These are phyloP conservation scores for Ammopiptanthus mongolicus DNA, from an alignment of 306 rosid species.

Conservation along the genomic window DNA sequence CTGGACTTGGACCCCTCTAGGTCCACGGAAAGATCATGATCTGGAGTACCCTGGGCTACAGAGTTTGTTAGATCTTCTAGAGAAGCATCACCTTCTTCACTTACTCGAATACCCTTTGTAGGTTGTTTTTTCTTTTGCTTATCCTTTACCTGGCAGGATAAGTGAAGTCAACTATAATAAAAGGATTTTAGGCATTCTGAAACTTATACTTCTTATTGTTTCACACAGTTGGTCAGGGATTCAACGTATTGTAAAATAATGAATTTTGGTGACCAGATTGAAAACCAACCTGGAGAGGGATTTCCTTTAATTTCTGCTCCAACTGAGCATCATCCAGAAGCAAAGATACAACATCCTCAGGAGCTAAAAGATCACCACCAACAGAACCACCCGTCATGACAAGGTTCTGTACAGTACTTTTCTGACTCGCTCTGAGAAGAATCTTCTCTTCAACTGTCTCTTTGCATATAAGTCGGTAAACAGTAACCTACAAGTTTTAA, in stretches of 20 bases:
- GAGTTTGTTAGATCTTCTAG: slow-evolving; percentile 64
- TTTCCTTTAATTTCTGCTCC: slow-evolving; percentile 84
- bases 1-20: slow-evolving; percentile 60
- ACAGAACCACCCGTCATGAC: slow-evolving; percentile 99
- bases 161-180: slow-evolving; percentile 9
- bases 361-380: slow-evolving; percentile 95
- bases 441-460: slow-evolving; percentile 99
- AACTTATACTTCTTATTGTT: not conserved
- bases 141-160: slow-evolving; percentile 63
- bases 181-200: slow-evolving; percentile 5
- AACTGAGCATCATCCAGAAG: slow-evolving; percentile 94
- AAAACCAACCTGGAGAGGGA: slow-evolving; percentile 68
- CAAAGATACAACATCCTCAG: slow-evolving; percentile 94
- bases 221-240: not conserved
- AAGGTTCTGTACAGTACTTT: slow-evolving; percentile 97
- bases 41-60: slow-evolving; percentile 46
- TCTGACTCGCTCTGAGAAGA: slow-evolving; percentile 94
- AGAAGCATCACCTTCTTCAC: slow-evolving; percentile 92
- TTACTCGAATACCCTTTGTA: slow-evolving; percentile 66
- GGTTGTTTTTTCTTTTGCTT: slow-evolving; percentile 74
- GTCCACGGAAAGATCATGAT: slow-evolving; percentile 47
- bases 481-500: slow-evolving; percentile 65
- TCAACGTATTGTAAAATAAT: slow-evolving; percentile 22
- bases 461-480: slow-evolving; percentile 92
- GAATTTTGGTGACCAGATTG: slow-evolving; percentile 12